Conservation (phyloP, 2,329 filamentous ascomycete species). For the Coleophoma cylindrospora region DNA sequence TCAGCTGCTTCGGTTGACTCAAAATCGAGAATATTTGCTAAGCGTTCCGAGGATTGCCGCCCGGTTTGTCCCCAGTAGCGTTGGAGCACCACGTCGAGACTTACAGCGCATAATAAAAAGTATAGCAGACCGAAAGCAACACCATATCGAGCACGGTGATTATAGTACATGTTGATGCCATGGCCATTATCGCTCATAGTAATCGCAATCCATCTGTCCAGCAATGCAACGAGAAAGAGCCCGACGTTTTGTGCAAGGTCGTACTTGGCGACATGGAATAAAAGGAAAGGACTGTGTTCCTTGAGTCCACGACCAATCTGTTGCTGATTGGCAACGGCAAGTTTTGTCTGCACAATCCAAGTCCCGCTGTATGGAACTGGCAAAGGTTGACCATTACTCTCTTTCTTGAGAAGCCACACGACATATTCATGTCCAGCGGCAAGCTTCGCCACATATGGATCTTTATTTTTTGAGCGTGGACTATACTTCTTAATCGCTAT, state of each 20-base stretch:
- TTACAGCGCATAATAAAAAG: conserved; percentile 31
- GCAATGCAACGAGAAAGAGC: conserved; percentile 27
- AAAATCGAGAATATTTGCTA: conserved; percentile 17
- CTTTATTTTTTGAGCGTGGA: conserved; percentile 15
- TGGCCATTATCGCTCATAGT: conserved; percentile 26
- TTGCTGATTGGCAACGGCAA: conserved; percentile 23
- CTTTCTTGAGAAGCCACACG: conserved; percentile 35
- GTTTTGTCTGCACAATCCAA: conserved; percentile 27
- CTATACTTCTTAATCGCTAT: conserved; percentile 35
- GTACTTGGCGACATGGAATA: conserved; percentile 25
- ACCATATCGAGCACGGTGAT: conserved; percentile 29
- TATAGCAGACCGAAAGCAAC: conserved; percentile 33
- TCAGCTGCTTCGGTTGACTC: conserved; percentile 21
- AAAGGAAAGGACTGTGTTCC: conserved; percentile 26
- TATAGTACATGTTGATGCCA: conserved; percentile 24
- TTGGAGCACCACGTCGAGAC: conserved; percentile 29
- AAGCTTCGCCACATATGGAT: conserved; percentile 42
- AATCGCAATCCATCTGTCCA: conserved; percentile 28
- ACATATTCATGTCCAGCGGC: conserved; percentile 39
- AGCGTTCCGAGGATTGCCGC: conserved; percentile 28
- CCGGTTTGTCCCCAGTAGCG: conserved; percentile 30
- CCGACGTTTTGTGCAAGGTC: conserved; percentile 43
- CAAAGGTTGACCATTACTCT: conserved; percentile 10
- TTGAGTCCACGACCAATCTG: conserved; percentile 26
- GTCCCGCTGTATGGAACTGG: conserved; percentile 26